Conservation (phyloP, 805 yeast genomes). For the Blastobotrys americana region DNA sequence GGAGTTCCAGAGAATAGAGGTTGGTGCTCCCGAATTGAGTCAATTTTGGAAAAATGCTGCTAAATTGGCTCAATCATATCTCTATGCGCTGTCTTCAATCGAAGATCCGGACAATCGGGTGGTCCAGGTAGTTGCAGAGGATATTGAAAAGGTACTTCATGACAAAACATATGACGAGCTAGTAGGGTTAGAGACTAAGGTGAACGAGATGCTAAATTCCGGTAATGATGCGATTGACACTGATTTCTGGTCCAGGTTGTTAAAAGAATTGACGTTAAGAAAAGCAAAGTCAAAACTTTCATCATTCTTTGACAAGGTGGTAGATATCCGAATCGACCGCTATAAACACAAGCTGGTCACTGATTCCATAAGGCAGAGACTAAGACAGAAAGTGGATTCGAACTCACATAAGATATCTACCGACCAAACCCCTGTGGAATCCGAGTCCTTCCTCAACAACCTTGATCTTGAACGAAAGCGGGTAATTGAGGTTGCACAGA, state of each 20-base stretch:
- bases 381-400: too few species aligned
- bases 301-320: constrained; percentile 9
- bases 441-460: not conserved
- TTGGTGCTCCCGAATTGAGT: not conserved
- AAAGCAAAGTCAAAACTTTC: constrained; percentile 18
- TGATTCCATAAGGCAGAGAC: not conserved
- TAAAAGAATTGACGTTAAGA: constrained; percentile 18
- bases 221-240: constrained; percentile 19
- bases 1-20: not conserved
- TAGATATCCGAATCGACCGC: constrained; percentile 9
- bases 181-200: constrained; percentile 17
- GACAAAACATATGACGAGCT: constrained; percentile 24
- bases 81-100: not conserved
- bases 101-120: constrained; percentile 9
- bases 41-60: not conserved
- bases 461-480: not conserved
- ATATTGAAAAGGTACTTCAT: constrained; percentile 24
- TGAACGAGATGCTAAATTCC: constrained; percentile 17
- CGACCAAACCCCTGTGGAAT: not conserved
- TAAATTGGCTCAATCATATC: not conserved
- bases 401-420: not conserved
- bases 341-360: not conserved
- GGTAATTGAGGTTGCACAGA: not conserved
- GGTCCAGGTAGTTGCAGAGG: constrained; percentile 20
- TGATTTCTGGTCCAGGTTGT: constrained; percentile 27